These are phyloP conservation scores for Aphanomyces invadans DNA, from an alignment of 352 stramenopile genomes.

Conservation along the genomic window DNA sequence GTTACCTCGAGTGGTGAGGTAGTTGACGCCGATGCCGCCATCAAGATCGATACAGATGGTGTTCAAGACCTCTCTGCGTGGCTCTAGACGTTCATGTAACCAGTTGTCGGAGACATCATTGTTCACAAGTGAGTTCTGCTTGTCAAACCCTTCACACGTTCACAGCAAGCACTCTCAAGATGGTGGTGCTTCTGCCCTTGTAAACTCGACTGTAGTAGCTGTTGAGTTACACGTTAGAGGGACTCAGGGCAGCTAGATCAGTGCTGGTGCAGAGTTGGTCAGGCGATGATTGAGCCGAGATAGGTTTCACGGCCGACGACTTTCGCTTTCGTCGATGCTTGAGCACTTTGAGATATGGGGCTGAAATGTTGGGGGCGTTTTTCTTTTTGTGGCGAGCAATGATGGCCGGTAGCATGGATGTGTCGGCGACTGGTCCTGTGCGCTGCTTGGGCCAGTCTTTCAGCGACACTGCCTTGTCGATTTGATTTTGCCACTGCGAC, in stretches of 20 bases:
- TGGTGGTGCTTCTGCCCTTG: no score
- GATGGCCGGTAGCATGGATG: slow-evolving; percentile 60
- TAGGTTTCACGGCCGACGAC: neutral
- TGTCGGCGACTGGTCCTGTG: slow-evolving; percentile 30
- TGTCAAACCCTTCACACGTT: no score
- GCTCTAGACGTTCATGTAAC: no score
- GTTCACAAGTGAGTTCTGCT: no score
- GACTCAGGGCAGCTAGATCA: no score
- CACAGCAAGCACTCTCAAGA: no score
- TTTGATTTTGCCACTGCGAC: neutral
- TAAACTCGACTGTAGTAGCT: no score
- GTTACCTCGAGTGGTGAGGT: slow-evolving; percentile 51
- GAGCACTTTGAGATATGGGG: slow-evolving; percentile 66
- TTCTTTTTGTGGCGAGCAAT: slow-evolving; percentile 50
- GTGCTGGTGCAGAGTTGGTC: neutral
- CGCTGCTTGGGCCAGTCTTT: neutral
- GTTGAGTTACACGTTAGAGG: no score
- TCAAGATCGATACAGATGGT: slow-evolving; percentile 42
- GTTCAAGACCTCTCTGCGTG: slow-evolving; percentile 5
- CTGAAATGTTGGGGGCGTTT: slow-evolving; percentile 27
- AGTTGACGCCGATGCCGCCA: slow-evolving; percentile 53
- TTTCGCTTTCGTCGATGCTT: slow-evolving; percentile 45
- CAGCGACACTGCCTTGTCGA: slow-evolving; percentile 16
- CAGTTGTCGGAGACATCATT: no score
- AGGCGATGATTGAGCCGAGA: neutral